phyloP scores from a whole-genome alignment of 352 stramenopile genomes.

The Pythium guiyangense region DNA sequence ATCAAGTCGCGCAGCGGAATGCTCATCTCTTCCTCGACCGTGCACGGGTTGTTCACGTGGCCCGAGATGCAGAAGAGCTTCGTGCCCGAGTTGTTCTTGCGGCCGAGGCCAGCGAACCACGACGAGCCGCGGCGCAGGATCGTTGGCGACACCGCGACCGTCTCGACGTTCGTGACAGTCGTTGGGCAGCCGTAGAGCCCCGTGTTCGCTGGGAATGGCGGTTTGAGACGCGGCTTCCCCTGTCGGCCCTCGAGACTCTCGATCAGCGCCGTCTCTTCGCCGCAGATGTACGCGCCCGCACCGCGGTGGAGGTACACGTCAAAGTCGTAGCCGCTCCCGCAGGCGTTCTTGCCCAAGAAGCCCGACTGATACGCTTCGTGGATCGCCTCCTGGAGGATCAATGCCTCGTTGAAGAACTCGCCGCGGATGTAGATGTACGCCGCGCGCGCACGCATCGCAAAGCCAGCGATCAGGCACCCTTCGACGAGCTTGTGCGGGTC shows the following conservation, averaged over 20 bases:
- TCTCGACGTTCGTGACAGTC: conserved; percentile 99
- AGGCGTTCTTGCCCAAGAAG: conserved; percentile 96
- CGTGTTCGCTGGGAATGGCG: conserved; percentile 98
- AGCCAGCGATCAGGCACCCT: conserved; percentile 96
- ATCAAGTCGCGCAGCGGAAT: conserved; percentile 98
- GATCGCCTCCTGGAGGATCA: conserved; percentile 98
- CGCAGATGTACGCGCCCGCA: conserved; percentile 99
- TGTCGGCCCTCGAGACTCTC: conserved; percentile 97
- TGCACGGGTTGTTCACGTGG: conserved; percentile 99
- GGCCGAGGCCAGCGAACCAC: conserved; percentile 97
- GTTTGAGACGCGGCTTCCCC: conserved; percentile 98
- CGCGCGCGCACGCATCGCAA: conserved; percentile 97
- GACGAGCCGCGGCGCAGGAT: conserved; percentile 95
- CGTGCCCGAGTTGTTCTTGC: conserved; percentile 98
- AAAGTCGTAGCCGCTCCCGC: conserved; percentile 98
- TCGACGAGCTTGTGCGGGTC: conserved; percentile 99
- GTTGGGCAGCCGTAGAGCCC: conserved; percentile 99
- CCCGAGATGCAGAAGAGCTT: conserved; percentile 99
- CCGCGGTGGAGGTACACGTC: conserved; percentile 99
- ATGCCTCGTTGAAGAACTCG: conserved; percentile 99
- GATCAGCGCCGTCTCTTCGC: conserved; percentile 98
- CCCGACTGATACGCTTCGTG: conserved; percentile 98
- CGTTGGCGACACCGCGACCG: conserved; percentile 96
- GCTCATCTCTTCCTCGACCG: conserved; percentile 98
- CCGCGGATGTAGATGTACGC: conserved; percentile 99